Evolutionary conservation across 2,329 filamentous ascomycete genomes (phyloP).

Genomic region (Verticillium dahliae): DNA sequence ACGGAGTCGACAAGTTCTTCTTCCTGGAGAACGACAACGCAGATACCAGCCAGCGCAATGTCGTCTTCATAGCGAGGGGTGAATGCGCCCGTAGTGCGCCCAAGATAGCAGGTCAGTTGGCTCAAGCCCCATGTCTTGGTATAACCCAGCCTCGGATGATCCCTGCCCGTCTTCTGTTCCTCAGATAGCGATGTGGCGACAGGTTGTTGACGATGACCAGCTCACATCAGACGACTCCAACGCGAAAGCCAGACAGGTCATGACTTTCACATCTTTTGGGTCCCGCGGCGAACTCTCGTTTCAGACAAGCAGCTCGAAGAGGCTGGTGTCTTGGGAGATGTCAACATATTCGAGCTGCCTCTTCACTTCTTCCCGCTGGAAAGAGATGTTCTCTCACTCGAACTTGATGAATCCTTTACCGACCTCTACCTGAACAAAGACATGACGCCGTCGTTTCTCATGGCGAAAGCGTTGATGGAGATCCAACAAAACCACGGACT

Average conservation of each 20-base stretch:
- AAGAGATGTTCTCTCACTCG: slow-evolving; percentile 82
- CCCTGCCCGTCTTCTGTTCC: slow-evolving; percentile 55
- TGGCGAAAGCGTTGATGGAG: slow-evolving; percentile 89
- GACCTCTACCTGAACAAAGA: slow-evolving; percentile 89
- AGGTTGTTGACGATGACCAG: slow-evolving; percentile 36
- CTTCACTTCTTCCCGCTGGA: slow-evolving; percentile 89
- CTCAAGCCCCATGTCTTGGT: not conserved
- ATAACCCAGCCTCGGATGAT: slow-evolving; percentile 18
- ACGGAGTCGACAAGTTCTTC: slow-evolving; percentile 97
- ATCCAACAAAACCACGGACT: slow-evolving; percentile 88
- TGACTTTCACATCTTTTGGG: slow-evolving; percentile 96
- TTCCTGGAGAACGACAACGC: slow-evolving; percentile 93
- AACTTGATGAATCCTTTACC: slow-evolving; percentile 78
- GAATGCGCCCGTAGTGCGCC: slow-evolving; percentile 82
- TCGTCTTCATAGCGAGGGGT: slow-evolving; percentile 87
- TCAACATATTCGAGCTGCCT: slow-evolving; percentile 80
- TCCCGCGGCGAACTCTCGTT: slow-evolving; percentile 83
- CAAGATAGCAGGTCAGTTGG: slow-evolving; percentile 68
- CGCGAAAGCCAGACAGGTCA: slow-evolving; percentile 84
- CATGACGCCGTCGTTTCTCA: slow-evolving; percentile 79
- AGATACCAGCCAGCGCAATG: slow-evolving; percentile 89
- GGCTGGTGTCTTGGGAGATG: slow-evolving; percentile 85
- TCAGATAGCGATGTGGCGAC: not conserved
- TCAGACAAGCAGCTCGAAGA: slow-evolving; percentile 90
- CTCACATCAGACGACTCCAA: slow-evolving; percentile 84